A percentile compares a stretch with the other conserved stretches of the same genome.
Conservation (phyloP, 1,284 basidiomycete genomes). For the Puccinia novopanici region DNA sequence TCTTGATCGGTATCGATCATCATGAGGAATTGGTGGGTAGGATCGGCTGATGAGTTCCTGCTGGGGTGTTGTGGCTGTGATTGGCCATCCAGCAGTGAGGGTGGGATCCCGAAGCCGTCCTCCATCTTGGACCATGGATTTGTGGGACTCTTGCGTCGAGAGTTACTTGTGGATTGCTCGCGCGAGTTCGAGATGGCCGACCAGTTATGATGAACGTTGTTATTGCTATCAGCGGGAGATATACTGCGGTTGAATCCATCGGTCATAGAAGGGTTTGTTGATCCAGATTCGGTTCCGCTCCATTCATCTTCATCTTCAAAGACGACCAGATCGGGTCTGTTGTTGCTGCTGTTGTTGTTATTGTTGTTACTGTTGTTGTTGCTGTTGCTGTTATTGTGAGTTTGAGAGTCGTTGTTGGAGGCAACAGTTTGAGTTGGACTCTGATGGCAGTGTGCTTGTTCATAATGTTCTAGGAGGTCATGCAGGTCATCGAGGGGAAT, state of each 20-base stretch:
- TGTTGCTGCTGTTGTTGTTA: background rate
- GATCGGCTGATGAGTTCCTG: background rate
- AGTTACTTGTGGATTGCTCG: background rate
- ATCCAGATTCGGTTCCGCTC: constrained; percentile 25
- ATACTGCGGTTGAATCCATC: constrained; percentile 8
- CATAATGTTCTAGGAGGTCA: constrained; percentile 40
- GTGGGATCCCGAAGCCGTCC: constrained; percentile 26
- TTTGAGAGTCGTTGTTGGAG: background rate
- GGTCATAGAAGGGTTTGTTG: background rate
- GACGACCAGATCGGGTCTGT: constrained; percentile 18
- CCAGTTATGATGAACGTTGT: background rate
- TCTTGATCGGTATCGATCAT: constrained; percentile 28
- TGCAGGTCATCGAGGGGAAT: constrained; percentile 35
- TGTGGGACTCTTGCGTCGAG: background rate
- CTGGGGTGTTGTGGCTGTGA: background rate
- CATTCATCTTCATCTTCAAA: constrained; percentile 49
- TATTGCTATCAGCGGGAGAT: background rate
- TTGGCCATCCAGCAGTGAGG: constrained; percentile 27
- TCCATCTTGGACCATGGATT: constrained; percentile 12
- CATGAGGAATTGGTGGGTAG: constrained; percentile 9
- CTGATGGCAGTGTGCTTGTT: constrained; percentile 38
- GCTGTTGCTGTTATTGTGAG: too few species aligned
- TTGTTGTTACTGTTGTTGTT: too few species aligned
- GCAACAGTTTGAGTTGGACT: background rate
- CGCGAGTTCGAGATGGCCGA: background rate